Base-by-base conservation (phyloP, 331 rosid species). In the Erythrophleum ivorense region DNA sequence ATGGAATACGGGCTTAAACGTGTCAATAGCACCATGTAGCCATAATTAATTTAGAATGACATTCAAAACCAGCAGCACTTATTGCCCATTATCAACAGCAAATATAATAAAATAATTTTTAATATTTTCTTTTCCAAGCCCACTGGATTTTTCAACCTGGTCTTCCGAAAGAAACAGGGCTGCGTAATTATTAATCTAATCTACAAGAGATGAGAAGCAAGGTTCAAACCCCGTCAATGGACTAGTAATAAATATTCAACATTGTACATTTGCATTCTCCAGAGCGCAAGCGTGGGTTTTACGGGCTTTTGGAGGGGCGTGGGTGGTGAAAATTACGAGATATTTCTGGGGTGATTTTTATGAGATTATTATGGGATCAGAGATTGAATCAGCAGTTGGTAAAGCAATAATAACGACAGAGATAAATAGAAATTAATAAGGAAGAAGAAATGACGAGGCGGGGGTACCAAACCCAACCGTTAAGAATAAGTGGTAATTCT, bases 401-500 rank as follows among this genome's bases (percentile, higher is more conserved):
- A 65, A 72, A 43, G 79, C 46, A 41, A 55, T 12, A 55, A 34
- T 45, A 72, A 86, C 53, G 41, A 76, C 63, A 46, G 84, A 13
- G 55, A 81, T 9, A 57, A 4, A 67, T 71, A 69, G 73, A 31
- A 68, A 84, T 79, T 53, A 82, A 43, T 45, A 81, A 81, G 76
- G 73, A 55, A 45, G 82, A 19, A 54, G 59, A 76, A 71, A 62
- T 31, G 38, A 67, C 68, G 49, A 78, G 29, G 31, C n/a, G 1
- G 43, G 31, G 59, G 59, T 40, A 91, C 85, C 91, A 87, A 88
- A 88, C 86, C 71, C 34, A 67, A 86, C 82, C 85, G 89, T 90
- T 84, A 36, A 87, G 75, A 73, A 80, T 85, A 81, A 83, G 76
- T 63, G 90, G 64, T 81, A 66, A 73, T 83, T 53, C 52, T 59